These are phyloP conservation scores for Populus tomentosa DNA, from an alignment of 441 rosid species.

Conservation along the genomic window DNA sequence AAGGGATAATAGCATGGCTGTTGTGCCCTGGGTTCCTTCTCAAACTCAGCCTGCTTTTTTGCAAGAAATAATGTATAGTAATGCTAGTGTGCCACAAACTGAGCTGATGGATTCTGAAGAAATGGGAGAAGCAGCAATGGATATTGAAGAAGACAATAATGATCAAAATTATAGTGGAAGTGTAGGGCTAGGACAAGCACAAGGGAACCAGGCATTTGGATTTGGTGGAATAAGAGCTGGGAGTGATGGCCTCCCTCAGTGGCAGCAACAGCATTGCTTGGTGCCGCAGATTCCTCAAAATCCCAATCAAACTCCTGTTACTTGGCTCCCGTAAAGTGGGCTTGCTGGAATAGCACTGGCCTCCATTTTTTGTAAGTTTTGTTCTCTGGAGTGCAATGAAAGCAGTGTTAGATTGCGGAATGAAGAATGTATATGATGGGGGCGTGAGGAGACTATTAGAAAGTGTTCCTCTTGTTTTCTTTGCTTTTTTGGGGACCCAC, in stretches of 20 bases:
- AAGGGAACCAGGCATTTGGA: neutral
- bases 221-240: slow-evolving; percentile 14
- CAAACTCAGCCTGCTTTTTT: slow-evolving; percentile 16
- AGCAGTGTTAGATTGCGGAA: neutral
- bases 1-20: slow-evolving; percentile 32
- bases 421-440: neutral
- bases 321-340: slow-evolving; percentile 40
- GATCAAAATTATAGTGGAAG: neutral
- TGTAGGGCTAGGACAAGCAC: slow-evolving; percentile 8
- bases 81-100: neutral
- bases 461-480: neutral
- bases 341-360: neutral
- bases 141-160: slow-evolving; percentile 36
- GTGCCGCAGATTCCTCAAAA: slow-evolving; percentile 44
- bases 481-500: neutral
- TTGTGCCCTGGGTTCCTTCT: slow-evolving; percentile 53
- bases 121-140: slow-evolving; percentile 51
- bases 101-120: slow-evolving; percentile 47
- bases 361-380: neutral
- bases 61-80: neutral
- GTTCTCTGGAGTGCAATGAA: neutral
- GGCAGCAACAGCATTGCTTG: slow-evolving; percentile 65
- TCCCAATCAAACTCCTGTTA: slow-evolving; percentile 37
- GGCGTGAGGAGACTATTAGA: neutral
- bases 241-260: slow-evolving; percentile 32